Base-by-base conservation (phyloP, 2,329 filamentous ascomycete genomes). In the Stagonosporopsis vannaccii region DNA sequence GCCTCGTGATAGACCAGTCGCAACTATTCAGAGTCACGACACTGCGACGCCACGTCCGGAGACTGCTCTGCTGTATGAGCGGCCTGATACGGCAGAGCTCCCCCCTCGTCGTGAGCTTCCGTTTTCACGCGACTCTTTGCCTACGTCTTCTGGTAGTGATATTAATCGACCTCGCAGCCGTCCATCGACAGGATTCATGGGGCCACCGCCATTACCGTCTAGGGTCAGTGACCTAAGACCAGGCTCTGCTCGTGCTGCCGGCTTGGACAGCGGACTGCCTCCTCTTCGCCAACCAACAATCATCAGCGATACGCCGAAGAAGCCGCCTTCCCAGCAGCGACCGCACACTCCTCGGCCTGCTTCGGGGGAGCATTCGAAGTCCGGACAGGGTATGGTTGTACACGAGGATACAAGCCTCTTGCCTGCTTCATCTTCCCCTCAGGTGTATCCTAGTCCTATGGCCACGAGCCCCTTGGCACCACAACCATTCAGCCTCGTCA, bases 21-120 rank as follows among this genome's bases (percentile, higher is more conserved):
- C 56, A 13, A 47, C 45, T 6, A 37, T 60, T 6, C 55, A 65
- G 45, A 54, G 60, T 6, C 48, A 41, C n/a, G 25, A 23, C 6
- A 5, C 17, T 19, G 51, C 50, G n/a, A 26, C 43, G 3, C 41
- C 57, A 22, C 67, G 65, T 15, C 62, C 66, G 33, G 61, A 60
- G 8, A 66, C 65, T 28, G 58, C 67, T 28, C 53, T 60, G 19
- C 50, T 66, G 7, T 62, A 61, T 37, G 47, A 50, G n/a, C 59
- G 64, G 4, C 64, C 58, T 13, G 53, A 59, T 17, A 59, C 66
- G 25, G 44, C 61, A n/a, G 43, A 57, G 17, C 63, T 77, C 28
- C 75, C 76, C 22, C 75, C 75, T 7, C 64, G 71, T 45, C 70
- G 76, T 43, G 76, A 78, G 57, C 68, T 78, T 17, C 77, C 77